Evolutionary conservation across 2,329 filamentous ascomycete species (phyloP), one percentile per base, ranked within the genome.

Genomic region (Basipetospora sp.): DNA sequence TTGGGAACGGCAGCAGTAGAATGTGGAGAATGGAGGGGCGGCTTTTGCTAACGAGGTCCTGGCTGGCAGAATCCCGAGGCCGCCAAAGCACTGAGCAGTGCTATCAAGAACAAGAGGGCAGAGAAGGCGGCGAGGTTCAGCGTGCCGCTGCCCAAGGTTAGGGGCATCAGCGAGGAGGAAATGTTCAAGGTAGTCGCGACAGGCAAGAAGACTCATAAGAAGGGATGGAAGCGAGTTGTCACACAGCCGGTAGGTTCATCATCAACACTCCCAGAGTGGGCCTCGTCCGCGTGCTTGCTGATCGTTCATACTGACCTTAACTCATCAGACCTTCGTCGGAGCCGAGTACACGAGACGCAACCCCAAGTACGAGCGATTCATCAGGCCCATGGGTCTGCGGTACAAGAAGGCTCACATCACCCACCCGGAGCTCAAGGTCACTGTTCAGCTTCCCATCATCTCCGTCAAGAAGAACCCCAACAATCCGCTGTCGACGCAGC

Each of bases 151-250:
- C 90, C 90, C 26, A 94, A 94, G 64, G 90, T 96, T 31, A 75
- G 83, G 52, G 88, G 85, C 45, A 94, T 96, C 49, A 77, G 74
- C 47, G 88, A 96, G 65, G 85, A 93, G 68, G 88, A 94, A 65
- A 88, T 94, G 80, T 96, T 96, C 69, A 88, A 84, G 62, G 87
- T 94, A 11, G 77, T 96, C 52, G 86, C 86, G 65, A 96, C 88
- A 22, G 88, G 90, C 50, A 92, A 92, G 74, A 94, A 94, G 70
- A 85, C 79, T 2, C 69, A 77, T 40, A 86, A 92, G 73, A 92
- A 90, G 69, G 69, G 68, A 41, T 72, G 78, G 78, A 82, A 82
- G 64, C 61, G 77, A 26, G 77, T 77, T 67, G 67, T 76, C 44
- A 74, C 67, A 20, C 72, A 73, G 48, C 55, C 51, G 22, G 36